phyloP scores from a whole-genome alignment of 192 early-diverging fungal genomes.

The Coemansia sp. region DNA sequence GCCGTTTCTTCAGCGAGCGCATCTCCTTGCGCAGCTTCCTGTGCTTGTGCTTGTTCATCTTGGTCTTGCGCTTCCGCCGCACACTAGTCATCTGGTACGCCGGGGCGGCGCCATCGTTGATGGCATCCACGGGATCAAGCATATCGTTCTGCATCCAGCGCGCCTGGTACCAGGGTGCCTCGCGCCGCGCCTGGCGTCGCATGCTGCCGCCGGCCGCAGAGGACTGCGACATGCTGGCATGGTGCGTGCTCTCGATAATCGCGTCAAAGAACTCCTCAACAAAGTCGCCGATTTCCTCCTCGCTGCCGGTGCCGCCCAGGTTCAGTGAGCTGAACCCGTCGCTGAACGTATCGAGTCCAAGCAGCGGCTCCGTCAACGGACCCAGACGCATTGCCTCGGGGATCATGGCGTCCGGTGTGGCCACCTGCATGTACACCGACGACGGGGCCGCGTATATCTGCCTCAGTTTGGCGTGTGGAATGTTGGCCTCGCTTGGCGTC shows the following conservation, averaged over 20 bases:
- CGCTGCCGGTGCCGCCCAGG: constrained; percentile 1
- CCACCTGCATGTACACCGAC: constrained; percentile 45
- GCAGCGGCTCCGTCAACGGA: constrained; percentile 39
- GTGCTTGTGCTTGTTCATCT: constrained; percentile 98
- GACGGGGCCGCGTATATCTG: constrained; percentile 51
- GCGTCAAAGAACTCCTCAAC: constrained; percentile 53
- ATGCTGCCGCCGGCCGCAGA: constrained; percentile 17
- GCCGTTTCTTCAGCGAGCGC: constrained; percentile 72
- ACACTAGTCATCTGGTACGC: constrained; percentile 70
- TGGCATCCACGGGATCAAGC: constrained; percentile 30
- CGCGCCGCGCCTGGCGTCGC: constrained; percentile 12
- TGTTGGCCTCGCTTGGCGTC: constrained; percentile 20
- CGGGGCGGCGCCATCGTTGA: constrained; percentile 1
- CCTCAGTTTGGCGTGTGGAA: constrained; percentile 30
- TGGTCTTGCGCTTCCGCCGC: constrained; percentile 78
- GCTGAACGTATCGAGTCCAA: constrained; percentile 41
- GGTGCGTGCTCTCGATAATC: constrained; percentile 14
- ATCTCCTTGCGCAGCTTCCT: constrained; percentile 82
- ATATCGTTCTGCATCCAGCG: constrained; percentile 33
- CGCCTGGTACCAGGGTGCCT: constrained; percentile 1
- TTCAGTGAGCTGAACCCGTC: constrained; percentile 23
- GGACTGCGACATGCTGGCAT: constrained; percentile 1
- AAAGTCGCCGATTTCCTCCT: constrained; percentile 31
- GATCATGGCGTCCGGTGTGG: constrained; percentile 35
- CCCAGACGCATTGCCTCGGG: constrained; percentile 54